Base-by-base conservation (phyloP, 2,329 filamentous ascomycete genomes). In the Pestalotiopsis sp. region DNA sequence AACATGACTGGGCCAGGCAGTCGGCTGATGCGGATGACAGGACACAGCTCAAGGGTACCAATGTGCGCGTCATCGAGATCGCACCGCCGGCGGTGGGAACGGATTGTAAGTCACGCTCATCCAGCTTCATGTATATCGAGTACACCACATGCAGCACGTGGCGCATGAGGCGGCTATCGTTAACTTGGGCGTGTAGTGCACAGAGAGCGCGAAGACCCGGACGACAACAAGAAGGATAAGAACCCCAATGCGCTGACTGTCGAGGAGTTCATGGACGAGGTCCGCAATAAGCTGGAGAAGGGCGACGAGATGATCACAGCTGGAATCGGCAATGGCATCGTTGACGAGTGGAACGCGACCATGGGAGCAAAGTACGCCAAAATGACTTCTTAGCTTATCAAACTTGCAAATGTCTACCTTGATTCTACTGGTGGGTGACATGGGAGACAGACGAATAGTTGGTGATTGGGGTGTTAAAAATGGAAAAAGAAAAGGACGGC, bases 221-320 rank as follows among this genome's bases (percentile, higher is more conserved):
- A 89, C 70, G 85, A 89, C 70, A 89, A 89, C 67, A 90, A 88
- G 77, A 89, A 89, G 78, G 77, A 83, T 5, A 84, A 86, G n/a
- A 87, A 86, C 49, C 71, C 78, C n/a, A 74, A 68, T 27, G 77
- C 82, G 23, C 71, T 90, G 75, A 81, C 76, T 0, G 75, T 89
- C 4, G 83, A 86, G 0, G 87, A 89, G 75, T 90, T 89, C 70
- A 85, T 88, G 78, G 76, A 81, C 4, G 83, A 85, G 65, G 77
- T 88, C 1, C 71, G 77, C 1, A 73, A 73, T 60, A 83, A 83
- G 70, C 80, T 85, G 77, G 82, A 85, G 74, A 76, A 75, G 1
- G 86, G 84, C 0, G 79, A 83, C 7, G 84, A 86, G 65, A 83
- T 81, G 2, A 85, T 89, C 69, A 77, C 78, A 6, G 84, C 85